Evolutionary conservation across 163 green algal genomes (phyloP).

Genomic region (Volvox carteri): DNA sequence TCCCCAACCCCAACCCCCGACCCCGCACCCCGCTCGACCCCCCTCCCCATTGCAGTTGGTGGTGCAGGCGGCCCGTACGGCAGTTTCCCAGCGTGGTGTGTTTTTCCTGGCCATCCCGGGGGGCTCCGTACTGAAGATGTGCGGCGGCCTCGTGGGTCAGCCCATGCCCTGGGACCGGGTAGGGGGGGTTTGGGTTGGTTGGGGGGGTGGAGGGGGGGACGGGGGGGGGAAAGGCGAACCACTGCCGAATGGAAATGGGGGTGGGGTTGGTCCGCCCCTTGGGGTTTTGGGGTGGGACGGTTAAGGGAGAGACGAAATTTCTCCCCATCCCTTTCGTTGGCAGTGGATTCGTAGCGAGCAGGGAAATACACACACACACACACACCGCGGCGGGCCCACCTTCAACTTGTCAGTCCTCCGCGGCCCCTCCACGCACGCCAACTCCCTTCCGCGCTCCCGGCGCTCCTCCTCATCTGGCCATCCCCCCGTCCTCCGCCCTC

Average conservation of each 20-base stretch:
- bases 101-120: constrained; percentile 62
- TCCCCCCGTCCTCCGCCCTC: too few species aligned
- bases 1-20: background rate
- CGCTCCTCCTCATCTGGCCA: too few species aligned
- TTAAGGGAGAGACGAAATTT: background rate
- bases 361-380: too few species aligned
- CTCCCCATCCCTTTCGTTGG: too few species aligned
- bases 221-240: too few species aligned
- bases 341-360: too few species aligned
- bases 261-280: too few species aligned
- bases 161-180: constrained; percentile 53
- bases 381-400: too few species aligned
- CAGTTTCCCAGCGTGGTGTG: constrained; percentile 29
- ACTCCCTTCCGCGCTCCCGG: too few species aligned
- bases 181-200: background rate
- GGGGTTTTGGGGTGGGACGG: background rate
- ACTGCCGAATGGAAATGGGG: too few species aligned
- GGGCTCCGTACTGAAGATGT: constrained; percentile 59
- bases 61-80: constrained; percentile 16
- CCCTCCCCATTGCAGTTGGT: constrained; percentile 22
- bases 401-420: too few species aligned
- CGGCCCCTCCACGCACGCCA: too few species aligned
- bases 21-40: background rate
- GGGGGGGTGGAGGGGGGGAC: background rate
- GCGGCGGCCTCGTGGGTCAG: constrained; percentile 22